Percentiles rank a stretch among this genome's conserved stretches.
phyloP scores from a whole-genome alignment of 495 filamentous ascomycete genomes.

The Durotheca rogersii region DNA sequence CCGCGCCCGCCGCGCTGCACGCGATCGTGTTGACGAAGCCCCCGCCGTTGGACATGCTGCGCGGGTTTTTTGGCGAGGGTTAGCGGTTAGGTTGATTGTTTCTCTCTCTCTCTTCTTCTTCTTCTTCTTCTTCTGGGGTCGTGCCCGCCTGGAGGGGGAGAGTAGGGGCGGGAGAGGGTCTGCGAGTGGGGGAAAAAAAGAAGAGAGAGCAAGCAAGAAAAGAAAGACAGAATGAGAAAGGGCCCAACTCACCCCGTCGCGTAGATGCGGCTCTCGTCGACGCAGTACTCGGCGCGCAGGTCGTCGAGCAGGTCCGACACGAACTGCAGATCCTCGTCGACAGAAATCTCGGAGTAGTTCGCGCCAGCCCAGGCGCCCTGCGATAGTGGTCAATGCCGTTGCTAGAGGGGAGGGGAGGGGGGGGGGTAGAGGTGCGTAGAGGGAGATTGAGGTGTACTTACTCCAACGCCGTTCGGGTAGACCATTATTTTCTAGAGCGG shows the following conservation, averaged over 20 bases:
- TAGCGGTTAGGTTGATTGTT: neutral
- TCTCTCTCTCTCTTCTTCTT: too few relatives aligned
- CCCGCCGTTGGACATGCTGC: slow-evolving; percentile 56
- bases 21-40: slow-evolving; percentile 55
- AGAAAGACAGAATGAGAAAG: too few relatives aligned
- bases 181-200: too few relatives aligned
- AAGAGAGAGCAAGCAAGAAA: too few relatives aligned
- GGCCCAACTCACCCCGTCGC: slow-evolving; percentile 40
- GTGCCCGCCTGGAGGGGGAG: too few relatives aligned
- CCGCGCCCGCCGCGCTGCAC: slow-evolving; percentile 44
- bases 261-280: slow-evolving; percentile 54
- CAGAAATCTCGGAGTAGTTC: slow-evolving; percentile 36
- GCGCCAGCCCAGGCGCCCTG: slow-evolving; percentile 38
- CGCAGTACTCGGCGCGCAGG: slow-evolving; percentile 47
- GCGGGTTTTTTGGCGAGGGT: neutral
- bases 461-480: slow-evolving; percentile 34
- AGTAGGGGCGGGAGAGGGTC: too few relatives aligned
- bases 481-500: slow-evolving; percentile 36
- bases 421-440: too few relatives aligned
- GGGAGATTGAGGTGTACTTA: slow-evolving; percentile 16
- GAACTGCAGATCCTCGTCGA: slow-evolving; percentile 49
- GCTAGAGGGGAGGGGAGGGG: neutral
- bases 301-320: slow-evolving; percentile 49
- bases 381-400: neutral
- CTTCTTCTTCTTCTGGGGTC: too few relatives aligned